Conservation (phyloP, 2,329 filamentous ascomycete genomes). For the Diaporthe amygdali region DNA sequence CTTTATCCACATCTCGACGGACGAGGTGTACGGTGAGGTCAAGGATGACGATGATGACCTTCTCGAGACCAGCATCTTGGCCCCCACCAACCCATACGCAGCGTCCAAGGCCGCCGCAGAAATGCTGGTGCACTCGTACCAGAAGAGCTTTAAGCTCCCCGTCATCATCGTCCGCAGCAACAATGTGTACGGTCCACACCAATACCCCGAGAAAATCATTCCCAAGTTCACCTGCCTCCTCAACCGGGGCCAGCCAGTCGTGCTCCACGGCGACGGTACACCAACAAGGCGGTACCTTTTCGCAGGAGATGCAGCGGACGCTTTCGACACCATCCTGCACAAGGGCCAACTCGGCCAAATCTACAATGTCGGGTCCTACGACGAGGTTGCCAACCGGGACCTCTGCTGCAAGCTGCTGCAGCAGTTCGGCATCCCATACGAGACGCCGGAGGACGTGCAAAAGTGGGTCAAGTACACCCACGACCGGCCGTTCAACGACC, state of each 20-base stretch:
- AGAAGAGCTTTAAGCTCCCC: slow-evolving; percentile 81
- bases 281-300: slow-evolving; percentile 79
- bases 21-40: slow-evolving; percentile 86
- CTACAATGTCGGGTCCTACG: slow-evolving; percentile 82
- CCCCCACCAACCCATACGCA: slow-evolving; percentile 82
- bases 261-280: slow-evolving; percentile 78
- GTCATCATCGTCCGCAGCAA: slow-evolving; percentile 82
- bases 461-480: slow-evolving; percentile 76
- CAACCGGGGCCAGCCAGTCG: slow-evolving; percentile 68
- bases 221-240: slow-evolving; percentile 80
- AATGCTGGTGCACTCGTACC: slow-evolving; percentile 87
- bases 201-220: slow-evolving; percentile 86
- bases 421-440: slow-evolving; percentile 62
- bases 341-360: slow-evolving; percentile 75
- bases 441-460: slow-evolving; percentile 57
- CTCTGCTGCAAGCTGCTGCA: slow-evolving; percentile 70
- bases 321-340: slow-evolving; percentile 84
- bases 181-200: slow-evolving; percentile 85
- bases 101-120: slow-evolving; percentile 83
- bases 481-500: slow-evolving; percentile 81
- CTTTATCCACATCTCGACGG: slow-evolving; percentile 84
- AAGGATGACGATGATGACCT: slow-evolving; percentile 74
- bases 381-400: slow-evolving; percentile 77
- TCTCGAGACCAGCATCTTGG: slow-evolving; percentile 74
- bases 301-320: slow-evolving; percentile 79